These are phyloP conservation scores for Phytophthora quininea DNA, from an alignment of 352 stramenopile species.

Conservation along the genomic window DNA sequence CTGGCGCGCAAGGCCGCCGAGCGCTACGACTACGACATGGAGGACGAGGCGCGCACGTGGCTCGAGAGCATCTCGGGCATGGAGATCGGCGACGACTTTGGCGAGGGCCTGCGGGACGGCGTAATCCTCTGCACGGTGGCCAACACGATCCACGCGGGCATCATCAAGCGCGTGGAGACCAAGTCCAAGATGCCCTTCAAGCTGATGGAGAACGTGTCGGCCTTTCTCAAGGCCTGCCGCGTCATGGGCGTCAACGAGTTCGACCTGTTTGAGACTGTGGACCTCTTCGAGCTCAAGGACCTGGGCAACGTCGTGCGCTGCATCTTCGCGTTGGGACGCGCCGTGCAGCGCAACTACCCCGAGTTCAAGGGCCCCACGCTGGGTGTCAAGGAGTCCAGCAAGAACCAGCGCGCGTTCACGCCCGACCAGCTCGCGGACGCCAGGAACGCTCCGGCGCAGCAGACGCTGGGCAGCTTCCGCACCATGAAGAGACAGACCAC, in stretches of 20 bases:
- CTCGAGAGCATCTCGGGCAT: conserved; percentile 82
- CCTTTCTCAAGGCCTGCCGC: conserved; percentile 84
- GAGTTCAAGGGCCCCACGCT: conserved; percentile 77
- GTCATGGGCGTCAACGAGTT: conserved; percentile 89
- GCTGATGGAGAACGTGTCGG: conserved; percentile 92
- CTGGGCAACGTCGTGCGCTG: conserved; percentile 82
- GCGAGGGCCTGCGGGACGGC: conserved; percentile 75
- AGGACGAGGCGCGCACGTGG: conserved; percentile 86
- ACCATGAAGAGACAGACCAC: conserved; percentile 71
- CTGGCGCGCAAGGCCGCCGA: conserved; percentile 84
- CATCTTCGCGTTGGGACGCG: conserved; percentile 73
- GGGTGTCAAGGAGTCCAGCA: conserved; percentile 81
- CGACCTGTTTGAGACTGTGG: conserved; percentile 91
- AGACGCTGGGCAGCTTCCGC: conserved; percentile 74
- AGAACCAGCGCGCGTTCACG: conserved; percentile 79
- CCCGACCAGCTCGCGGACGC: conserved; percentile 69
- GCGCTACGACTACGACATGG: conserved; percentile 90
- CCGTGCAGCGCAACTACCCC: conserved; percentile 77
- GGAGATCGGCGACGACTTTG: conserved; percentile 84
- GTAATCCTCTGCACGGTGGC: conserved; percentile 84
- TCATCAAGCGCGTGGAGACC: conserved; percentile 76
- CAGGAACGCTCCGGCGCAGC: conserved; percentile 59
- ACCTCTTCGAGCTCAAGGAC: conserved; percentile 91
- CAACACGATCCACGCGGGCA: conserved; percentile 77
- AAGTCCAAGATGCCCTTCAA: conserved; percentile 93